These are phyloP conservation scores for Debaryomyces robertsiae DNA, from an alignment of 1,139 yeast species.

Conservation along the genomic window DNA sequence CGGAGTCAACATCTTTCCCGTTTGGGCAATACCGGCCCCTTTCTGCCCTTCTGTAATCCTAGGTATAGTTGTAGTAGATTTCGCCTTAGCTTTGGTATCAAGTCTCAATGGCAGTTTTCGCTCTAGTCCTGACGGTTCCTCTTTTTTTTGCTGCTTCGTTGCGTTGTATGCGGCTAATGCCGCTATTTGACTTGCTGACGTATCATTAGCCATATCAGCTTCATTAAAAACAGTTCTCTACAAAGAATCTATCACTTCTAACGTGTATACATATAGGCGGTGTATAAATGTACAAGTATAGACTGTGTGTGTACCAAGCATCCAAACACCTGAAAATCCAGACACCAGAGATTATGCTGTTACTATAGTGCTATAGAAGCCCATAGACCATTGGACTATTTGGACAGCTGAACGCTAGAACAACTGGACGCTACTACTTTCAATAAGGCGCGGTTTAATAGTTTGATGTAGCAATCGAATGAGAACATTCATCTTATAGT, in stretches of 20 bases:
- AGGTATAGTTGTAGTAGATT: slow-evolving; percentile 2
- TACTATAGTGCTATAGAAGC: too few relatives aligned
- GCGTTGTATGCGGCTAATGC: slow-evolving; percentile 38
- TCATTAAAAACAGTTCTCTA: background rate
- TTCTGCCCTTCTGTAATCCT: background rate
- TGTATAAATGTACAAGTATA: slow-evolving; percentile 8
- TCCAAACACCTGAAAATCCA: too few relatives aligned
- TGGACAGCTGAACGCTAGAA: too few relatives aligned
- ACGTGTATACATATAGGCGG: slow-evolving; percentile 2
- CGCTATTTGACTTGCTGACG: slow-evolving; percentile 35
- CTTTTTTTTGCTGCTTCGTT: slow-evolving; percentile 17
- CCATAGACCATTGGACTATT: too few relatives aligned
- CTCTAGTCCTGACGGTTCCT: slow-evolving; percentile 5
- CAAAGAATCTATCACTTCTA: background rate
- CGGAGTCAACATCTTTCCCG: background rate
- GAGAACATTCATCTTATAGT: too few relatives aligned
- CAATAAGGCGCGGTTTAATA: too few relatives aligned
- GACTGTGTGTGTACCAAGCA: too few relatives aligned
- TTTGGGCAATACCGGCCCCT: background rate
- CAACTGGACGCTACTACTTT: too few relatives aligned
- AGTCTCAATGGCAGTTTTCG: slow-evolving; percentile 1
- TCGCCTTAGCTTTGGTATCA: background rate
- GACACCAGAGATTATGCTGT: too few relatives aligned
- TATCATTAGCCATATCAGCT: slow-evolving; percentile 11
- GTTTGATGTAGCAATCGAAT: too few relatives aligned